Base-by-base conservation (phyloP, 2,329 filamentous ascomycete genomes). In the Aureobasidium sp. region DNA sequence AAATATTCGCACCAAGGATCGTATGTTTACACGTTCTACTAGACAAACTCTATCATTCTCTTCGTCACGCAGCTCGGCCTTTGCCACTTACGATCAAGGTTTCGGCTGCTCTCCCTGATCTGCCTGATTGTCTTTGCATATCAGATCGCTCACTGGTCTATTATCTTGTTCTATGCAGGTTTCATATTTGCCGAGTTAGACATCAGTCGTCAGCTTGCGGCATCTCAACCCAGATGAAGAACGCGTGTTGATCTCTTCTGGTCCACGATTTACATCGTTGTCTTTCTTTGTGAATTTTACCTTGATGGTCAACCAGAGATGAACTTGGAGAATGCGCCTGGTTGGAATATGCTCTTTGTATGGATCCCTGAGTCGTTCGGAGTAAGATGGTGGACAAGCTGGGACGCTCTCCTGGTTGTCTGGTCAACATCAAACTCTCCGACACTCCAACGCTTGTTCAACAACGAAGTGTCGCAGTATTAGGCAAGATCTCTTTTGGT, bases 401-500 rank as follows among this genome's bases (percentile, higher is more conserved):
- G 78, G 40, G 83, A 83, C 3, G 77, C 81, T 1, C 72, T 82
- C 37, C 63, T 83, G 3, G 79, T 85, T 62, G 77, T 84, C 9
- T 71, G 78, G 59, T 77, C 77, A 40, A 78, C 81, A 22, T 76
- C 78, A 29, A 76, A 79, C 62, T 79, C 78, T 5, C 69, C 71
- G 2, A 71, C 59, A 61, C 50, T 81, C 75, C 79, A 81, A 67
- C 71, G 73, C 22, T 72, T 83, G 63, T 83, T 85, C 71, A 79
- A 79, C 67, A 72, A 74, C 1, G 67, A 71, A 2, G 66, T 76
- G 17, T 74, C 83, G 4, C 82, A 84, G 68, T 86, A 85, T 70
- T 86, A 8, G 84, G 84, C 64, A 79, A 79, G 68, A 80, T 86
- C 66, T 84, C 81, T 58, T 86, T 83, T 68, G 79, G 82, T 52